phyloP scores from a whole-genome alignment of 352 stramenopile species.

The Phytophthora agathidicida region DNA sequence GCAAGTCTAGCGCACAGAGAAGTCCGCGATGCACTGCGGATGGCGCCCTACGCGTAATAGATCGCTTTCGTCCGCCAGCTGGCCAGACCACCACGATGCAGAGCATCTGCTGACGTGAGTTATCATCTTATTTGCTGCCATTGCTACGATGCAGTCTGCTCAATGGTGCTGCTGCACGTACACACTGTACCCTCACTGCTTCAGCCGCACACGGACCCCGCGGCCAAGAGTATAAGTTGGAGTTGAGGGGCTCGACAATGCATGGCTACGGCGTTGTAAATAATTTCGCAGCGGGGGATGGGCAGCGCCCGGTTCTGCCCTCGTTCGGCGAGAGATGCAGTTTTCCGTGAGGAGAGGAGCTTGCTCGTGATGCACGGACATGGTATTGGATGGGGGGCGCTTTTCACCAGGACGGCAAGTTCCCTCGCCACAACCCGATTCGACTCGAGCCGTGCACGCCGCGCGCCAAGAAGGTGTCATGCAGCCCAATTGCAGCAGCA shows the following conservation, averaged over 20 bases:
- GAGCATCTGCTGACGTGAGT: constrained; percentile 1
- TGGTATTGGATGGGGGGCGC: constrained; percentile 23
- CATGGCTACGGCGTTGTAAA: constrained; percentile 21
- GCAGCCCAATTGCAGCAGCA: constrained; percentile 25
- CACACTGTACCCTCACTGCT: no score
- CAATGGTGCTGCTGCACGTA: no score
- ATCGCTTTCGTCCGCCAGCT: background rate
- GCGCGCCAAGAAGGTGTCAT: constrained; percentile 12
- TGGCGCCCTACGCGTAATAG: background rate
- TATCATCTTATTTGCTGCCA: background rate
- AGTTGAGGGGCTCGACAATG: constrained; percentile 9
- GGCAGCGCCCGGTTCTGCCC: constrained; percentile 6
- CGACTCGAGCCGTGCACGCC: constrained; percentile 18
- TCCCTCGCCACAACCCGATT: constrained; percentile 37
- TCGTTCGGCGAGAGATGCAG: constrained; percentile 37
- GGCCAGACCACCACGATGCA: background rate
- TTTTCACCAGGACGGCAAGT: constrained; percentile 27
- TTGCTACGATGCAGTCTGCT: background rate
- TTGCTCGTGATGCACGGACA: constrained; percentile 25
- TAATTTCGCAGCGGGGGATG: constrained; percentile 18
- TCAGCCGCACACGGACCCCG: background rate
- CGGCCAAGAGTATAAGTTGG: background rate
- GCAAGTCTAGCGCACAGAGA: background rate
- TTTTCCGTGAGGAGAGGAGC: constrained; percentile 23
- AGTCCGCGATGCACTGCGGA: constrained; percentile 4